Evolutionary conservation across 2,329 filamentous ascomycete species (phyloP).

Genomic region (Thielaviopsis ethacetica): DNA sequence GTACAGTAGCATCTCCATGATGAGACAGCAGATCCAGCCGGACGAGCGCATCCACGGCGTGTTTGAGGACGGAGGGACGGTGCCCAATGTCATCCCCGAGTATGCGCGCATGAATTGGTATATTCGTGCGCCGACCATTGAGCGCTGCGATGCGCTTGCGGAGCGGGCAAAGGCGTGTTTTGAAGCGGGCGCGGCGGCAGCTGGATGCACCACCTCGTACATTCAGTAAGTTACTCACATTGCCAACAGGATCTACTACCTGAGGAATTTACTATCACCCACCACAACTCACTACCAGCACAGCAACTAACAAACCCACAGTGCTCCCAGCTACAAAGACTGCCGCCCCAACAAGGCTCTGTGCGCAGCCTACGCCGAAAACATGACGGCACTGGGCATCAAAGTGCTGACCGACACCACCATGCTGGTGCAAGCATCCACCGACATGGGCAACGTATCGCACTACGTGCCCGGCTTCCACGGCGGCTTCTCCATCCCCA

Average conservation of each 20-base stretch:
- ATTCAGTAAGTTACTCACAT: not conserved
- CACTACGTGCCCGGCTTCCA: slow-evolving; percentile 31
- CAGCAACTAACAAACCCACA: not conserved
- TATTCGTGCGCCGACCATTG: slow-evolving; percentile 21
- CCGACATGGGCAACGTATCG: slow-evolving; percentile 36
- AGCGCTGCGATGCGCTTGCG: slow-evolving; percentile 16
- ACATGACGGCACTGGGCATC: not conserved
- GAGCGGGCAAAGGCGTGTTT: slow-evolving; percentile 16
- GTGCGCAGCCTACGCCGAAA: not conserved
- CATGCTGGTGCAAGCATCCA: slow-evolving; percentile 22
- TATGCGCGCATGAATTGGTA: slow-evolving; percentile 25
- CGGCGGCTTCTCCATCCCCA: slow-evolving; percentile 29
- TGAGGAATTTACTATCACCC: too few species aligned
- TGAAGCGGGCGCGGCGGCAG: not conserved
- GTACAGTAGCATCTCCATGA: slow-evolving; percentile 21
- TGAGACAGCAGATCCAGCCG: slow-evolving; percentile 23
- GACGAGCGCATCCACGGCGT: slow-evolving; percentile 23
- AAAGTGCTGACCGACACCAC: not conserved
- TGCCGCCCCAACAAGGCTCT: not conserved
- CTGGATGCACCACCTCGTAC: not conserved
- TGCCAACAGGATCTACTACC: too few species aligned
- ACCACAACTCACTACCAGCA: too few species aligned
- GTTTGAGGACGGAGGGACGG: slow-evolving; percentile 21
- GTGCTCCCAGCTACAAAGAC: not conserved
- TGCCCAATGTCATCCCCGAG: slow-evolving; percentile 25